Percentiles rank a stretch among this genome's conserved stretches.
Evolutionary conservation across 192 early-diverging fungal species (phyloP).

Genomic region (Pilaira anomala): DNA sequence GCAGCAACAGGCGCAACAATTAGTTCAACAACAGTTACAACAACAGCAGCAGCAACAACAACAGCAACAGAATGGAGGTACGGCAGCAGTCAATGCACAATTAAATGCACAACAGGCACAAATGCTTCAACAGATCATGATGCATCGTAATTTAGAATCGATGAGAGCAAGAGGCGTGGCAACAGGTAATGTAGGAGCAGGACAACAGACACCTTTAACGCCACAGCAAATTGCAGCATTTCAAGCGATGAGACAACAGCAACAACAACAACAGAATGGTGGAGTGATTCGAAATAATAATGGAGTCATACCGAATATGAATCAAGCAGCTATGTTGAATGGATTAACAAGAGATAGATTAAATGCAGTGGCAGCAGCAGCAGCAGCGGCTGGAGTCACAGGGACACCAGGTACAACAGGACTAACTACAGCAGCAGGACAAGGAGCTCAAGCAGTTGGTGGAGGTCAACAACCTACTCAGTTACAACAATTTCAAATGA

Average conservation of each 20-base stretch:
- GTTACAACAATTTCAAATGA: conserved; percentile 27
- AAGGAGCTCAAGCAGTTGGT: too few relatives aligned
- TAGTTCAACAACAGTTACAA: too few relatives aligned
- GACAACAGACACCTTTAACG: conserved; percentile 17
- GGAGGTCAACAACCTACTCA: conserved; percentile 8
- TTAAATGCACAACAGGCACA: conserved; percentile 24
- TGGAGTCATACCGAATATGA: background rate
- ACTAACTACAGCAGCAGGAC: background rate
- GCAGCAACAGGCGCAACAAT: too few relatives aligned
- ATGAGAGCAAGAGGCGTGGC: conserved; percentile 32
- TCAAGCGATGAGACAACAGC: conserved; percentile 15
- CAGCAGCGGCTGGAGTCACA: background rate
- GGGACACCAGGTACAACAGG: background rate
- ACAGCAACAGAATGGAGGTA: background rate
- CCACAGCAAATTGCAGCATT: conserved; percentile 26
- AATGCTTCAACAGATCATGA: conserved; percentile 23
- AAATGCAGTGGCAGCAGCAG: conserved; percentile 7
- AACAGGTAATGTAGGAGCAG: too few relatives aligned
- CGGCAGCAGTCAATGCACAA: conserved; percentile 13
- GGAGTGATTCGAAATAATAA: background rate
- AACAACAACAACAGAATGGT: background rate
- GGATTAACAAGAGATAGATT: conserved; percentile 4
- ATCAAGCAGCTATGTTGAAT: background rate
- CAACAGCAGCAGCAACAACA: conserved; percentile 10
- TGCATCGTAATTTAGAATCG: conserved; percentile 23